Base-by-base conservation (phyloP, 192 early-diverging fungal genomes). In the Paraglomus brasilianum region DNA sequence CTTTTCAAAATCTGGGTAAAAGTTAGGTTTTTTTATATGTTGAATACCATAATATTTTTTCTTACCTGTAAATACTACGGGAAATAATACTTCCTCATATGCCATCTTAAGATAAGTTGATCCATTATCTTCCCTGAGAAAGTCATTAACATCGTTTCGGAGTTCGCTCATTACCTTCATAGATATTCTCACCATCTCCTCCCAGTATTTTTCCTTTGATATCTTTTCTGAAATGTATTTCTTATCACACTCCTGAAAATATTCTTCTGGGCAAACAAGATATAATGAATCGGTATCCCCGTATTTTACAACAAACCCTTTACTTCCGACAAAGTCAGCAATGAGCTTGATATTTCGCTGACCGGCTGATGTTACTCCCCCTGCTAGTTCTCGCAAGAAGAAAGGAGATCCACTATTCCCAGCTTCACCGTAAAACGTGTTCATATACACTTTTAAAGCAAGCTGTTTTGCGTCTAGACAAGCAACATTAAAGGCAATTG, bases 51-150 rank as follows among this genome's bases (percentile, higher is more conserved):
- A 46, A 5, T 48, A 64, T 2, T 64, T 49, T 41, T 65, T 65
- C 22, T 65, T 65, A 14, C 62, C 24, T 41, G 46, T 36, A 65
- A 65, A 65, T 17, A 9, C 36, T 30, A 65, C 47, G 19, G 30
- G 46, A 65, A 65, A 49, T 49, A 65, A 65, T 47, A 65, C 7
- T 36, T 65, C 46, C 15, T 65, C 46, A 50, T 65, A 65, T 36
- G 47, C 46, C 22, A 65, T 65, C 21, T 65, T 65, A 39, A 49
- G 62, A 50, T 49, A 49, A 65, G 62, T 17, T 30, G 62, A n/a
- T 2, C 46, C 40, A 30, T 36, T 65, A 36, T 65, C 50, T 50
- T 41, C 39, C n/a, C 14, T 39, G 38, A 65, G 62, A 47, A 49
- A 47, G 7, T 2, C 10, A 65, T 65, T 65, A 1, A 65, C 46